phyloP scores from a whole-genome alignment of 352 stramenopile species.

The Pythium scleroteichum region DNA sequence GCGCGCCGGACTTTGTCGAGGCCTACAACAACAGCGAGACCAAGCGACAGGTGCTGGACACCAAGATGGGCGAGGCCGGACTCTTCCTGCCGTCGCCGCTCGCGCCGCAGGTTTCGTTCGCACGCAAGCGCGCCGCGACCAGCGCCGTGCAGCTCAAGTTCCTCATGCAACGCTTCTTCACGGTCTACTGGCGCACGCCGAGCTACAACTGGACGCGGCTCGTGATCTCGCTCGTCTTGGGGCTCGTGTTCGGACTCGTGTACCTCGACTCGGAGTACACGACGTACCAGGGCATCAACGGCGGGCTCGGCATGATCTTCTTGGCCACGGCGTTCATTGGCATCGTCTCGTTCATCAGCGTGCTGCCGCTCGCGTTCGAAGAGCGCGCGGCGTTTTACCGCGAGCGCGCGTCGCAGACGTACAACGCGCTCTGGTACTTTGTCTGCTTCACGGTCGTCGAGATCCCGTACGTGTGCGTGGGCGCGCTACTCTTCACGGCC shows the following conservation, averaged over 20 bases:
- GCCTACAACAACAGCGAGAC: conserved; percentile 37
- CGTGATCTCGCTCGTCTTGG: conserved; percentile 72
- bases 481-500: conserved; percentile 21
- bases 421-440: conserved; percentile 54
- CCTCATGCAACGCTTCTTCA: conserved; percentile 50
- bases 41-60: conserved; percentile 31
- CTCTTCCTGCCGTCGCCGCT: conserved; percentile 33
- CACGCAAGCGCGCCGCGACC: conserved; percentile 47
- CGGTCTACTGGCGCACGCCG: conserved; percentile 71
- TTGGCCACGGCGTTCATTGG: conserved; percentile 80
- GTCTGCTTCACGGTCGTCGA: conserved; percentile 69
- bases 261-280: conserved; percentile 53
- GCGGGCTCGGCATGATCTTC: conserved; percentile 86
- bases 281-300: conserved; percentile 53
- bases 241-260: conserved; percentile 78
- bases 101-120: conserved; percentile 34
- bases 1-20: conserved; percentile 31
- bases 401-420: conserved; percentile 78
- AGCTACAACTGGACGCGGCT: conserved; percentile 86
- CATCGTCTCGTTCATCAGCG: conserved; percentile 78
- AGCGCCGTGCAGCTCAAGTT: conserved; percentile 40
- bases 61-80: conserved; percentile 31
- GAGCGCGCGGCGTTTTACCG: conserved; percentile 89
- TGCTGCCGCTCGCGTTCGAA: conserved; percentile 75
- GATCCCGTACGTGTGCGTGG: conserved; percentile 36